These are phyloP conservation scores for Lasiosphaeris hirsuta DNA, from an alignment of 495 filamentous ascomycete species.

Conservation along the genomic window DNA sequence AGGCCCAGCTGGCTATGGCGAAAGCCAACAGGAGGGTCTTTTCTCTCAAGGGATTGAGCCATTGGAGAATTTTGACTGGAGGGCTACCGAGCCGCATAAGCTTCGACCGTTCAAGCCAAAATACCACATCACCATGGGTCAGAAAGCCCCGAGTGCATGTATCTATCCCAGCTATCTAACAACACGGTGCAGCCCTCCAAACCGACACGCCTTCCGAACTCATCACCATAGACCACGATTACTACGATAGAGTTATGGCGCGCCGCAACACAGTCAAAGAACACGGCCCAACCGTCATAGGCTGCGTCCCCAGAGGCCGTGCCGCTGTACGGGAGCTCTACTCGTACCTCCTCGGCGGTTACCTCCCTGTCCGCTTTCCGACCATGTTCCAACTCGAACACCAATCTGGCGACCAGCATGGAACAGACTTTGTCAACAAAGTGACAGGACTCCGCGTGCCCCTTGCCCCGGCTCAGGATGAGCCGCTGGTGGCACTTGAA, in stretches of 20 bases:
- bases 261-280: slow-evolving; percentile 50
- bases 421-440: slow-evolving; percentile 38
- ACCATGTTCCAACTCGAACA: slow-evolving; percentile 50
- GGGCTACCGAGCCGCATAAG: slow-evolving; percentile 54
- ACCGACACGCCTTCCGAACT: slow-evolving; percentile 56
- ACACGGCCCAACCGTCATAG: slow-evolving; percentile 46
- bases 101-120: slow-evolving; percentile 68
- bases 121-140: slow-evolving; percentile 73
- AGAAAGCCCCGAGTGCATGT: too few relatives aligned
- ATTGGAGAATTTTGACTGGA: slow-evolving; percentile 58
- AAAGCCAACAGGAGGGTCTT: too few relatives aligned
- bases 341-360: slow-evolving; percentile 56
- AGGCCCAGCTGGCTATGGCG: too few relatives aligned
- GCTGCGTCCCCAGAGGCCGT: slow-evolving; percentile 39
- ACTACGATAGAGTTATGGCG: slow-evolving; percentile 52
- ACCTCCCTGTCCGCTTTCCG: slow-evolving; percentile 66
- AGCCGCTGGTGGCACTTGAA: slow-evolving; percentile 38
- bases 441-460: slow-evolving; percentile 46
- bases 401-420: background rate
- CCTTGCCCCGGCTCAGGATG: slow-evolving; percentile 25
- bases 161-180: slow-evolving; percentile 15
- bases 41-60: slow-evolving; percentile 42
- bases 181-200: slow-evolving; percentile 25
- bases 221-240: slow-evolving; percentile 64
- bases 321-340: slow-evolving; percentile 63